Percentiles rank a stretch among this genome's conserved stretches.
phyloP scores from a whole-genome alignment of 805 yeast genomes.

The Ogataea trehalophila region DNA sequence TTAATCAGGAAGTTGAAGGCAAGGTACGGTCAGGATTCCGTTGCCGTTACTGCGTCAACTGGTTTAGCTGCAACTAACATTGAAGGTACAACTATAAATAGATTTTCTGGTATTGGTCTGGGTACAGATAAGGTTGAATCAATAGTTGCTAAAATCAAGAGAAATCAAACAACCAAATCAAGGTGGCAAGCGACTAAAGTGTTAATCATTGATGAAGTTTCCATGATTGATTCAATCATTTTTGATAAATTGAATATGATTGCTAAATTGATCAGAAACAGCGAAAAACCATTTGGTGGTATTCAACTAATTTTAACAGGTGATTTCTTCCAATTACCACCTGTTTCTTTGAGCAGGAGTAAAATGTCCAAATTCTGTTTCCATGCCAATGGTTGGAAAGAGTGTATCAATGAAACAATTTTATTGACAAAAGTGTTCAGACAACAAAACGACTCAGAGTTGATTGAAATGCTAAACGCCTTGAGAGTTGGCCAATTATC shows the following conservation, averaged over 20 bases:
- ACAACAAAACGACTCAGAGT: conserved; percentile 73
- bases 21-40: conserved; percentile 41
- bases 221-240: conserved; percentile 84
- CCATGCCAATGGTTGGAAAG: conserved; percentile 66
- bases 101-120: conserved; percentile 81
- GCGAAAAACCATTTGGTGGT: conserved; percentile 79
- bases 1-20: conserved; percentile 50
- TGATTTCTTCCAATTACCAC: conserved; percentile 96
- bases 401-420: conserved; percentile 58
- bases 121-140: conserved; percentile 49
- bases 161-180: conserved; percentile 36
- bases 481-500: conserved; percentile 69
- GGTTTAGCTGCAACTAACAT: conserved; percentile 94
- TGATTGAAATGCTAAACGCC: conserved; percentile 75
- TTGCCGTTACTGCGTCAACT: conserved; percentile 92
- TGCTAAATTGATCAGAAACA: conserved; percentile 51
- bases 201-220: conserved; percentile 84
- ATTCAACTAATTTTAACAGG: conserved; percentile 86
- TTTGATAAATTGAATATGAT: conserved; percentile 70
- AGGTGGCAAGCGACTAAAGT: conserved; percentile 70
- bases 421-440: conserved; percentile 78
- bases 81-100: conserved; percentile 85
- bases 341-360: conserved; percentile 50
- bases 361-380: conserved; percentile 58
- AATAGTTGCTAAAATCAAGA: conserved; percentile 45